Evolutionary conservation across 2,329 filamentous ascomycete species (phyloP).

Genomic region (Boeremia lycopersici): DNA sequence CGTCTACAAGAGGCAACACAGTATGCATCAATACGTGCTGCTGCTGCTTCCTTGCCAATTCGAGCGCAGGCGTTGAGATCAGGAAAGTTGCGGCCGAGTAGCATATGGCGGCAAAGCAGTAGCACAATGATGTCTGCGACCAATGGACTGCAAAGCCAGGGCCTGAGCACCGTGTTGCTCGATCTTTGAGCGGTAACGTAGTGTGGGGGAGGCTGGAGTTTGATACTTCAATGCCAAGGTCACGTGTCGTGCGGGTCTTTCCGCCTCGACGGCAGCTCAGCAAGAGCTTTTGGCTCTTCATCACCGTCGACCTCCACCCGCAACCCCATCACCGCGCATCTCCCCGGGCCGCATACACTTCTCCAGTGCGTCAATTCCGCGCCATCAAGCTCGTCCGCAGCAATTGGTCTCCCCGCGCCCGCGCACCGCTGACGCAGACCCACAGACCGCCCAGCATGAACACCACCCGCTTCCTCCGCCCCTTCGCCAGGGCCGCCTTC

Average conservation of each 20-base stretch:
- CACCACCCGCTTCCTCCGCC: slow-evolving; percentile 50
- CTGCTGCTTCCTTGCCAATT: background rate
- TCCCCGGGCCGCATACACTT: slow-evolving; percentile 34
- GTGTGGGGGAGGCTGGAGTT: background rate
- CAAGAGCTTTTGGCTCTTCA: slow-evolving; percentile 40
- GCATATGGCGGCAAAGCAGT: background rate
- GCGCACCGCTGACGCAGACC: slow-evolving; percentile 38
- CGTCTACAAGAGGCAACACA: background rate
- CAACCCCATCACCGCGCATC: slow-evolving; percentile 46
- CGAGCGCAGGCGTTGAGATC: background rate
- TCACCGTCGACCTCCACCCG: slow-evolving; percentile 32
- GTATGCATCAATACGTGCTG: background rate
- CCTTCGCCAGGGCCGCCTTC: slow-evolving; percentile 48
- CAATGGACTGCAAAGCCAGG: background rate
- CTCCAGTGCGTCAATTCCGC: slow-evolving; percentile 40
- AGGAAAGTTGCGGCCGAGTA: background rate
- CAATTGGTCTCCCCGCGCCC: slow-evolving; percentile 35
- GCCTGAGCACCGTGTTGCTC: background rate
- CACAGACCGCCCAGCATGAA: slow-evolving; percentile 48
- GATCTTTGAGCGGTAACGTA: background rate
- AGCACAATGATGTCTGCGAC: background rate
- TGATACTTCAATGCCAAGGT: slow-evolving; percentile 18
- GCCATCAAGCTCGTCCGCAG: slow-evolving; percentile 15
- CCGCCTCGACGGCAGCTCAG: slow-evolving; percentile 24
- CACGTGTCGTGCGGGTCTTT: slow-evolving; percentile 34